phyloP scores from a whole-genome alignment of 805 yeast genomes.

The Lachancea thermotolerans region DNA sequence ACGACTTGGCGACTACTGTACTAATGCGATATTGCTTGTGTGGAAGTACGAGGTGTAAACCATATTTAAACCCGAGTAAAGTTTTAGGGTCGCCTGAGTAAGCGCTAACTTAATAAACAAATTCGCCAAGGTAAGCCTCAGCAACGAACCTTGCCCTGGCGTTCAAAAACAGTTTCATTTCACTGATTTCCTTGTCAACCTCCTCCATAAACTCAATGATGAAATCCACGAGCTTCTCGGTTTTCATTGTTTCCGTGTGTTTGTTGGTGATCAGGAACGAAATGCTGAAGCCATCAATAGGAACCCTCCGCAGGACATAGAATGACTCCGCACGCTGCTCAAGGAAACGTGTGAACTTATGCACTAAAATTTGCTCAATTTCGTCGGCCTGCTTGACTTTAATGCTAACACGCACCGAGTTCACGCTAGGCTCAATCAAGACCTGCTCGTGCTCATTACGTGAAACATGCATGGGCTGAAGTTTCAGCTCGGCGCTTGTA shows the following conservation, averaged over 20 bases:
- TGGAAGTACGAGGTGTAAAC: too few species aligned
- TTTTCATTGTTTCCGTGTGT: conserved; percentile 93
- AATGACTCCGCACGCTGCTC: conserved; percentile 95
- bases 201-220: conserved; percentile 98
- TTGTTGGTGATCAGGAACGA: conserved; percentile 88
- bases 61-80: too few species aligned
- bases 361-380: conserved; percentile 89
- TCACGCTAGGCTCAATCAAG: conserved; percentile 87
- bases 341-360: conserved; percentile 87
- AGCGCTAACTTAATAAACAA: conserved; percentile 43
- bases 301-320: conserved; percentile 83
- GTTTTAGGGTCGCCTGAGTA: too few species aligned
- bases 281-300: conserved; percentile 86
- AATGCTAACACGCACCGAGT: conserved; percentile 84
- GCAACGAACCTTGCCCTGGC: conserved; percentile 98
- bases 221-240: conserved; percentile 91
- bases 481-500: conserved; percentile 73
- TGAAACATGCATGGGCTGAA: conserved; percentile 84
- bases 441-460: conserved; percentile 92
- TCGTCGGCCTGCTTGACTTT: conserved; percentile 97
- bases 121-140: conserved; percentile 87
- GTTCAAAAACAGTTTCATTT: conserved; percentile 92
- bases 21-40: too few species aligned
- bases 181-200: conserved; percentile 97
- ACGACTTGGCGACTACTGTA: too few species aligned